Base-by-base conservation (phyloP, 495 filamentous ascomycete genomes). In the Cladorrhinum samala region DNA sequence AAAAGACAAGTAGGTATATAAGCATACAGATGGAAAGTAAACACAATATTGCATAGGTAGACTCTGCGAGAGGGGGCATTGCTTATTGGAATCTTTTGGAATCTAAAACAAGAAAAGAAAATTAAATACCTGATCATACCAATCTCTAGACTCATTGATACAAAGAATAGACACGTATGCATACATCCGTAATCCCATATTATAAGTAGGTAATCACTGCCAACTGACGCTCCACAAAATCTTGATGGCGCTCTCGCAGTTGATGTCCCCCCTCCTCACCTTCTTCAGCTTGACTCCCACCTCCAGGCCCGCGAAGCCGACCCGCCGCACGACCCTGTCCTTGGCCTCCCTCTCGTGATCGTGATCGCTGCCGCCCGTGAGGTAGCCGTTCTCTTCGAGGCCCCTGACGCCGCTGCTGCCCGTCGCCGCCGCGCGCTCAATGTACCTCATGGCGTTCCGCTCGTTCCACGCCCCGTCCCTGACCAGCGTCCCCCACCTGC, bases 221-320 rank as follows among this genome's bases (percentile, higher is more conserved):
- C 39, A 41, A 18, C n/a, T 33, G 11, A 23, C 45, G 5, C 23
- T 47, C 59, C 59, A 62, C 9, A 53, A 20, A 21, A 62, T 56
- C 50, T 50, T 53, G 9, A 62, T 55, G 1, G 59, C 59, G 38
- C 59, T 62, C 47, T 62, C 55, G n/a, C 49, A 62, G 14, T 54
- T 54, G 19, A 62, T 46, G 45, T 62, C 59, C 7, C 33, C 50
- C 37, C 23, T 58, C 23, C 59, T 49, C 1, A 58, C 49, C 46
- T 62, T 62, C 38, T 62, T 62, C 41, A 62, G 25, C 45, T 47
- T 47, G 17, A 62, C 56, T 9, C 24, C 19, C 0, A 58, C 56
- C 18, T 27, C 23, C 20, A 54, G 18, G 2, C 47, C 50, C 14
- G 48, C 52, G 21, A 56, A 24, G 17, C 55, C 52, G 17, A 56